A percentile compares a stretch with the other conserved stretches of the same genome.
Evolutionary conservation across 768 basidiomycete genomes (phyloP).

Genomic region (Mrakia frigida): DNA sequence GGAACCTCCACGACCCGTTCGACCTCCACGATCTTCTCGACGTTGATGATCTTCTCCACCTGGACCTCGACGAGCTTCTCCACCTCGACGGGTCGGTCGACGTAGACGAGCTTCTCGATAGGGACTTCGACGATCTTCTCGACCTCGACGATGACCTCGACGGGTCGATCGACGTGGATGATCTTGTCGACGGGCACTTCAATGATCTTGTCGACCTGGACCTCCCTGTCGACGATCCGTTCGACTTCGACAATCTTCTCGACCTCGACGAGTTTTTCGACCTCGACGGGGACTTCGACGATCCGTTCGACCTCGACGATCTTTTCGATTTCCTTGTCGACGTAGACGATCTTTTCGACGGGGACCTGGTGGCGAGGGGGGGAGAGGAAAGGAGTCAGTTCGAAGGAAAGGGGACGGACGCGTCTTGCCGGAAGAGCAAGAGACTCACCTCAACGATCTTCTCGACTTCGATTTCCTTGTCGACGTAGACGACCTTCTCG

Average conservation of each 20-base stretch:
- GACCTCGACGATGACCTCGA: slow-evolving; percentile 37
- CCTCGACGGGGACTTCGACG: slow-evolving; percentile 37
- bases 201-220: slow-evolving; percentile 36
- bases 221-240: slow-evolving; percentile 25
- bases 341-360: slow-evolving; percentile 40
- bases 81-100: slow-evolving; percentile 40
- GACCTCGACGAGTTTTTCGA: slow-evolving; percentile 38
- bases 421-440: too few species aligned
- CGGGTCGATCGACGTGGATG: slow-evolving; percentile 38
- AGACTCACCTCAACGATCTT: too few species aligned
- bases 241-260: slow-evolving; percentile 40
- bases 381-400: too few species aligned
- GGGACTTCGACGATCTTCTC: slow-evolving; percentile 33
- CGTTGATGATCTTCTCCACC: slow-evolving; percentile 37
- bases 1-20: slow-evolving; percentile 39
- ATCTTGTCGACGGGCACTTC: slow-evolving; percentile 38
- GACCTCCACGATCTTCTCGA: slow-evolving; percentile 38
- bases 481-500: too few species aligned
- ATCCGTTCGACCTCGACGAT: slow-evolving; percentile 31
- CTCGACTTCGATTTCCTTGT: too few species aligned
- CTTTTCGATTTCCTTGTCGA: slow-evolving; percentile 38
- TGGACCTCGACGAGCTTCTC: slow-evolving; percentile 40
- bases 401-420: too few species aligned
- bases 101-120: slow-evolving; percentile 39
- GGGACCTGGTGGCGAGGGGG: slow-evolving; percentile 35